Conservation (phyloP, 495 filamentous ascomycete species). For the Cryomyces minteri region DNA sequence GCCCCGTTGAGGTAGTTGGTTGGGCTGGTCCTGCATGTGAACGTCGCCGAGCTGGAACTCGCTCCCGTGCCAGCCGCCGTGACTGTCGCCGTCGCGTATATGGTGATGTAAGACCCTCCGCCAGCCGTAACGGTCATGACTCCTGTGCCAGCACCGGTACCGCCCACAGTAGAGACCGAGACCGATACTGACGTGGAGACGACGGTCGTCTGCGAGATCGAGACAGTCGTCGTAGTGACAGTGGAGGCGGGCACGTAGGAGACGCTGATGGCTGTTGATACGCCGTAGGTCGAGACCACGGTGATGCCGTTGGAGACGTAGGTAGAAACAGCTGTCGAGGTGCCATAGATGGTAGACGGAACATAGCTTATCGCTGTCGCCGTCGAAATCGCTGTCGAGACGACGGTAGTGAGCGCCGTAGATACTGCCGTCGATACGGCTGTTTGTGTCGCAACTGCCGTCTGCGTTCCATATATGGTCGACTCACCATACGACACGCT, state of each 20-base stretch:
- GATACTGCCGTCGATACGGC: background rate
- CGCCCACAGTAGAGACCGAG: background rate
- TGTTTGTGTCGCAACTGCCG: background rate
- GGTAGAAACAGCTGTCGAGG: slow-evolving; percentile 1
- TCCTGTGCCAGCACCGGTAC: background rate
- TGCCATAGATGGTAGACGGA: slow-evolving; percentile 1
- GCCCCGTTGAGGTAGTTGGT: slow-evolving; percentile 9
- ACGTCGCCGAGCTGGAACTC: background rate
- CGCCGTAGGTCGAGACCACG: slow-evolving; percentile 3
- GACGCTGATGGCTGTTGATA: slow-evolving; percentile 3
- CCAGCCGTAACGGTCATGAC: slow-evolving; percentile 3
- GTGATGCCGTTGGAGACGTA: slow-evolving; percentile 5
- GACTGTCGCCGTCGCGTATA: slow-evolving; percentile 1
- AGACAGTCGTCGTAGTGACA: slow-evolving; percentile 2
- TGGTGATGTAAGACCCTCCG: background rate
- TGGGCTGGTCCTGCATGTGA: slow-evolving; percentile 6
- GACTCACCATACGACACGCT: background rate
- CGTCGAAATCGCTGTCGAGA: background rate
- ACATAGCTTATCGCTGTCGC: background rate
- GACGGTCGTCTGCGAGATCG: background rate
- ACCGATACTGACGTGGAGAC: background rate
- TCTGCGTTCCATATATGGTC: background rate
- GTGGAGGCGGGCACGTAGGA: background rate
- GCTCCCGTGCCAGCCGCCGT: background rate
- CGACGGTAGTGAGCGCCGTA: background rate